Evolutionary conservation across 1,284 basidiomycete genomes (phyloP), one percentile per base, ranked within the genome.

Genomic region (Singerocomus rubriflavus): DNA sequence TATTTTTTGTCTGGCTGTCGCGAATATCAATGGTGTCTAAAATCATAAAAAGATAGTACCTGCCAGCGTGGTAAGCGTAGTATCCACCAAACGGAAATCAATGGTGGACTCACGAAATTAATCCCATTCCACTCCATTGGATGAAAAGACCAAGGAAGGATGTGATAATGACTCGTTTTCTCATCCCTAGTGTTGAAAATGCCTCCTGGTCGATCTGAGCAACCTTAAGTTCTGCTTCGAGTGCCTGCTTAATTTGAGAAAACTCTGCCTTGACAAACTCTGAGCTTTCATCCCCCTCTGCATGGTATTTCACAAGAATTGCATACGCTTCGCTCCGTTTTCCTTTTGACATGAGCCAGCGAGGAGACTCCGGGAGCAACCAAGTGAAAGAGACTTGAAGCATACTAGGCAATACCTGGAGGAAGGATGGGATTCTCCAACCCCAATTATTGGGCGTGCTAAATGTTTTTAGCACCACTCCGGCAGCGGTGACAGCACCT

Each of bases 271-370:
- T 21, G 21, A 21, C 21, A 21, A 21, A 21, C 21, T 21, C 21
- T 21, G 21, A 21, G 21, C 21, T 21, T 21, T 21, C 21, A 21
- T 21, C 21, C 2, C 21, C 21, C 21, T 21, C 21, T 21, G 21
- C 21, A 21, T 21, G 21, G 21, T 21, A 21, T 21, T 21, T 21
- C 21, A 21, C 21, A 21, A 21, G 21, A 21, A 21, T 21, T 21
- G 21, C 14, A 1, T 49, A 21, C 1, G 63, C 60, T 40, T 82
- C 76, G 0, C 76, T 71, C 4, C 67, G 65, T 14, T 76, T 69
- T 12, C 78, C 79, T 44, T 74, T 75, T 14, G 75, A 75, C 40
- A 84, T 67, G 10, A 84, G 71, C 79, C 79, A 85, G 55, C 84
- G 75, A 34, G 82, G 82, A 1, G 78, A 81, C 59, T 84, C 79